Percentiles rank a stretch among this genome's conserved stretches.
These are phyloP conservation scores for Curvularia verruculosa DNA, from an alignment of 2,329 filamentous ascomycete species.

Conservation along the genomic window DNA sequence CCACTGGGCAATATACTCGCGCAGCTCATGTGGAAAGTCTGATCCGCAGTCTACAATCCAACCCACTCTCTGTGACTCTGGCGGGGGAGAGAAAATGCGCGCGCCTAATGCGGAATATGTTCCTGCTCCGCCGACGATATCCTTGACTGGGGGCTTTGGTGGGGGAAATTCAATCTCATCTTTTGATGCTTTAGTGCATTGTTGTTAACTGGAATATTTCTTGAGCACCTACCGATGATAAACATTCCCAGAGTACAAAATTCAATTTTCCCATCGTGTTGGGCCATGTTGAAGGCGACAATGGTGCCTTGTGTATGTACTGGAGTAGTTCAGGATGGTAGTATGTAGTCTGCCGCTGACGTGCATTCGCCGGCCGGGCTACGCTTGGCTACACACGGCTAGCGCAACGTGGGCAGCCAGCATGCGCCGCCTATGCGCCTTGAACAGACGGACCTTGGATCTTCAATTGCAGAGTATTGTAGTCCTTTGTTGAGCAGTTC, in stretches of 20 bases:
- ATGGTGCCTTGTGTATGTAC: slow-evolving; percentile 1
- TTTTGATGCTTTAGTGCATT: slow-evolving; percentile 46
- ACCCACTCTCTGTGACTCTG: slow-evolving; percentile 69
- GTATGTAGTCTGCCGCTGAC: slow-evolving; percentile 8
- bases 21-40: slow-evolving; percentile 77
- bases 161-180: slow-evolving; percentile 90
- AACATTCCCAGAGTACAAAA: slow-evolving; percentile 69
- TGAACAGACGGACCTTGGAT: slow-evolving; percentile 8
- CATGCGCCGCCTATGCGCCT: slow-evolving; percentile 10
- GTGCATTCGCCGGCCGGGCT: slow-evolving; percentile 7
- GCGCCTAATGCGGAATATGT: slow-evolving; percentile 87
- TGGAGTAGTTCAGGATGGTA: background rate
- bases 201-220: slow-evolving; percentile 2
- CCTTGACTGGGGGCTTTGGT: slow-evolving; percentile 69
- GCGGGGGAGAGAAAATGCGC: slow-evolving; percentile 78
- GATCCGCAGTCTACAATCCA: slow-evolving; percentile 91
- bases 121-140: slow-evolving; percentile 88
- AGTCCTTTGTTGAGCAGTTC: background rate
- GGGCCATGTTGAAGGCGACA: slow-evolving; percentile 18
- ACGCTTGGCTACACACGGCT: slow-evolving; percentile 24
- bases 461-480: slow-evolving; percentile 8
- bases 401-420: slow-evolving; percentile 22
- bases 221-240: slow-evolving; percentile 60
- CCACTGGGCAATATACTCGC: slow-evolving; percentile 72
- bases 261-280: slow-evolving; percentile 49